These are phyloP conservation scores for Castanopsis chinensis DNA, from an alignment of 306 rosid genomes.

Conservation along the genomic window DNA sequence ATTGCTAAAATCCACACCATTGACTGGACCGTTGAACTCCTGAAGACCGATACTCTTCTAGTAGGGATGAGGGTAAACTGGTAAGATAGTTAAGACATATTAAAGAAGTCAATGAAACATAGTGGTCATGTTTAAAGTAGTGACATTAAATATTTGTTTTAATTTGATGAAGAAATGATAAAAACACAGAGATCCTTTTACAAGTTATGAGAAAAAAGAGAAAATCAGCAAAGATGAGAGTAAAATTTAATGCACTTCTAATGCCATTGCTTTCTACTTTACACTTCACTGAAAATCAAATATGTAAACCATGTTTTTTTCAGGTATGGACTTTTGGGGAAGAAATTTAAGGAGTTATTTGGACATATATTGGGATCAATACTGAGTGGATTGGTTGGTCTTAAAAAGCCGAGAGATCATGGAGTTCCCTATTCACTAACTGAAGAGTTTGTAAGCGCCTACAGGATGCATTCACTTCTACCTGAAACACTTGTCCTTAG, in stretches of 20 bases:
- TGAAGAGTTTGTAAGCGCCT: slow-evolving; percentile 74
- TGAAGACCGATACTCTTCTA: slow-evolving; percentile 62
- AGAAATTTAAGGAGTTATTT: slow-evolving; percentile 60
- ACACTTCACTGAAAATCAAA: background rate
- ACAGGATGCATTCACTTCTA: slow-evolving; percentile 72
- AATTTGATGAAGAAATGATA: background rate
- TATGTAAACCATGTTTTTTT: background rate
- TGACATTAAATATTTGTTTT: too few relatives aligned
- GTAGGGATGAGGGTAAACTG: slow-evolving; percentile 75
- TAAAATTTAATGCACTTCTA: background rate
- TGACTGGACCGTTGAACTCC: slow-evolving; percentile 82
- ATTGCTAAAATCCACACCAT: slow-evolving; percentile 83
- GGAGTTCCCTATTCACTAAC: slow-evolving; percentile 79
- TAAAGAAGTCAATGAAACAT: too few relatives aligned
- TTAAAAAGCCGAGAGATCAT: slow-evolving; percentile 61
- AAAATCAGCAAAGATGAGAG: too few relatives aligned
- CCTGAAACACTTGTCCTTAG: slow-evolving; percentile 60
- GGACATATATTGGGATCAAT: slow-evolving; percentile 63
- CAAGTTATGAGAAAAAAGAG: too few relatives aligned
- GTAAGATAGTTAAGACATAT: slow-evolving; percentile 23
- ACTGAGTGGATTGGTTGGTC: slow-evolving; percentile 71
- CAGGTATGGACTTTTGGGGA: slow-evolving; percentile 82
- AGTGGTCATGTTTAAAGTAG: too few relatives aligned
- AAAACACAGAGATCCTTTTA: too few relatives aligned
- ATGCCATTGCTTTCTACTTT: background rate